Conservation (phyloP, 129 eudicot genomes). For the Silybum marianum region DNA sequence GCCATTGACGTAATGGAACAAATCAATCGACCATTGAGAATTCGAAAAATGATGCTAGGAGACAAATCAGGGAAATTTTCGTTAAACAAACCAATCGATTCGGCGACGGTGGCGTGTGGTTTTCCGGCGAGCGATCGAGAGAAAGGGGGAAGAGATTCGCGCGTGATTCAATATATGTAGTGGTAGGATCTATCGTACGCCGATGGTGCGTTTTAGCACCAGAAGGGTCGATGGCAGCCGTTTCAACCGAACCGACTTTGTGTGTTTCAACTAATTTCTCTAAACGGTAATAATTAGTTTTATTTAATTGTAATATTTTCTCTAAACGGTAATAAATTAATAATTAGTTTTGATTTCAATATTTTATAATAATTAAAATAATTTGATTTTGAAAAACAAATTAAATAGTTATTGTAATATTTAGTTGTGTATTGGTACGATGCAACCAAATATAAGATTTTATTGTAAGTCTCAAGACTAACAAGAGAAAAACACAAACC, state of each 20-base stretch:
- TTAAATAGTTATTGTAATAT: too few species aligned
- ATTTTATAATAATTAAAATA: too few species aligned
- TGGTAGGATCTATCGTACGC: conserved; percentile 13
- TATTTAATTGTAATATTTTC: too few species aligned
- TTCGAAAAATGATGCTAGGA: not conserved
- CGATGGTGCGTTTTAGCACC: not conserved
- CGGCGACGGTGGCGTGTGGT: conserved; percentile 16
- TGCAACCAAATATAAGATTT: too few species aligned
- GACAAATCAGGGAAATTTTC: not conserved
- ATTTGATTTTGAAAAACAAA: too few species aligned
- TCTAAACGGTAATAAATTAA: too few species aligned
- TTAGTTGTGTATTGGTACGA: too few species aligned
- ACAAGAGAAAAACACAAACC: too few species aligned
- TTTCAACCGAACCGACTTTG: not conserved
- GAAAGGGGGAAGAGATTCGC: conserved; percentile 20
- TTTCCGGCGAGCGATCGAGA: conserved; percentile 22
- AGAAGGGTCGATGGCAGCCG: not conserved
- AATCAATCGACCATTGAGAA: conserved; percentile 29
- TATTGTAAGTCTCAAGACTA: too few species aligned
- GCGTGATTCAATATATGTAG: conserved; percentile 15
- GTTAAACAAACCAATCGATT: not conserved
- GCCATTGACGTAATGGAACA: conserved; percentile 28
- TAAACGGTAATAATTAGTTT: too few species aligned
- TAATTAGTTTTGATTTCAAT: too few species aligned
- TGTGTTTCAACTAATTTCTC: not conserved